phyloP scores from a whole-genome alignment of 2,329 filamentous ascomycete species.

The Septoria petroselini region DNA sequence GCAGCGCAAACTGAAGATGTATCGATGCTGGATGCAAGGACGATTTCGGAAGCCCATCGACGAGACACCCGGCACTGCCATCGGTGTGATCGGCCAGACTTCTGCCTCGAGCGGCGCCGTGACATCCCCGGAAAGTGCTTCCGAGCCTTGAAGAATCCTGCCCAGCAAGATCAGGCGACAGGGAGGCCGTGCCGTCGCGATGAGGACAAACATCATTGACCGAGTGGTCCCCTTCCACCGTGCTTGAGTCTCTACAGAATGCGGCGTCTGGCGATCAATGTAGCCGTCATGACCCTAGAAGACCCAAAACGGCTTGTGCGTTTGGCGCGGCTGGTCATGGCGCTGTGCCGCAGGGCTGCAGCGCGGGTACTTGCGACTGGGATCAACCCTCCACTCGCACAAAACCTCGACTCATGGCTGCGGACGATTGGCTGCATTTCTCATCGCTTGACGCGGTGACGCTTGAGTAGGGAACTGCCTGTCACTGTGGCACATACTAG shows the following conservation, averaged over 20 bases:
- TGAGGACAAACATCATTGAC: too few relatives aligned
- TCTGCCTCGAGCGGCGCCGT: not conserved
- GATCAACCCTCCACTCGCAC: not conserved
- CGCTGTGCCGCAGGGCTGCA: slow-evolving; percentile 6
- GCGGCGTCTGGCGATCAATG: not conserved
- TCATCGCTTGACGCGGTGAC: not conserved
- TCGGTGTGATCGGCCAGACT: not conserved
- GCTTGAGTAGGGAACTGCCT: too few relatives aligned
- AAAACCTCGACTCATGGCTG: not conserved
- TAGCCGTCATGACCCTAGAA: too few relatives aligned
- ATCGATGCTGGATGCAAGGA: slow-evolving; percentile 92
- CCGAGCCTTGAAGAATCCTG: not conserved
- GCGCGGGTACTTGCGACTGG: not conserved
- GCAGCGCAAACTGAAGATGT: slow-evolving; percentile 91
- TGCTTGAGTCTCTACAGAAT: too few relatives aligned
- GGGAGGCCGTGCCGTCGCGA: too few relatives aligned
- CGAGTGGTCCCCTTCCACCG: too few relatives aligned
- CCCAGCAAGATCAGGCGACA: not conserved
- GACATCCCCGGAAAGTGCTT: not conserved
- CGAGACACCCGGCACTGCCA: not conserved
- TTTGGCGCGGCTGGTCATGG: not conserved
- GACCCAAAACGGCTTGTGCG: too few relatives aligned
- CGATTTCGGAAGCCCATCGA: slow-evolving; percentile 63
- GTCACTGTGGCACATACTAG: too few relatives aligned
- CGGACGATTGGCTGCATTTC: not conserved